Percentiles rank a stretch among this genome's conserved stretches.
These are phyloP conservation scores for Apiospora arundinis DNA, from an alignment of 2,329 filamentous ascomycete species.

Conservation along the genomic window DNA sequence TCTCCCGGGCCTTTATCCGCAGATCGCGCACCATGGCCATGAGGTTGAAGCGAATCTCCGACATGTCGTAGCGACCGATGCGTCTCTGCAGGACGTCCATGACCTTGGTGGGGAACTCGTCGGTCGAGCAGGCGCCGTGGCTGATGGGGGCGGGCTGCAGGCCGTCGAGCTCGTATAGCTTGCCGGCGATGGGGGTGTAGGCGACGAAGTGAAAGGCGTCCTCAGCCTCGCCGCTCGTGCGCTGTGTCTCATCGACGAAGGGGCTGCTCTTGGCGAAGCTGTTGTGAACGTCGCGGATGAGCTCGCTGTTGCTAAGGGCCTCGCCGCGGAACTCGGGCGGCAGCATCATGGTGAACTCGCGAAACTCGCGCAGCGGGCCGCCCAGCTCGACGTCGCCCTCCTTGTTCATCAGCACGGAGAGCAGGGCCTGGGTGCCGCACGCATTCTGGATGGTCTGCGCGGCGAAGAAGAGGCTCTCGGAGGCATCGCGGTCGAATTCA, in stretches of 20 bases:
- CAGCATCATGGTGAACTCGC: slow-evolving; percentile 85
- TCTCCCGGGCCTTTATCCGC: slow-evolving; percentile 75
- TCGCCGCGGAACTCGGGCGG: slow-evolving; percentile 74
- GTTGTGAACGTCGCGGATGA: slow-evolving; percentile 84
- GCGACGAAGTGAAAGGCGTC: slow-evolving; percentile 98
- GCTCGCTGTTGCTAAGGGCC: slow-evolving; percentile 66
- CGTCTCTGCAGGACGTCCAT: slow-evolving; percentile 86
- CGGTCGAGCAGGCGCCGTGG: slow-evolving; percentile 76
- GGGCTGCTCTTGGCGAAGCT: slow-evolving; percentile 87
- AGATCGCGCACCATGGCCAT: slow-evolving; percentile 90
- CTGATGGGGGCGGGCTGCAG: slow-evolving; percentile 91
- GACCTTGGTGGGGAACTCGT: slow-evolving; percentile 78
- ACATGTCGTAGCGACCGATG: slow-evolving; percentile 81
- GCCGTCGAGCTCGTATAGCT: slow-evolving; percentile 92
- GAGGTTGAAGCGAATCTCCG: slow-evolving; percentile 95
- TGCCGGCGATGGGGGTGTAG: slow-evolving; percentile 81
- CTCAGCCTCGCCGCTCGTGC: slow-evolving; percentile 74
- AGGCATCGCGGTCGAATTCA: slow-evolving; percentile 75
- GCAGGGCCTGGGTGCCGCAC: slow-evolving; percentile 93
- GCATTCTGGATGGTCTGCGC: slow-evolving; percentile 98
- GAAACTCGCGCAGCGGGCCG: slow-evolving; percentile 74
- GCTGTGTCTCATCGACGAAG: slow-evolving; percentile 89
- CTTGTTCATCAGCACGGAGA: slow-evolving; percentile 91
- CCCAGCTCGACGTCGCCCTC: slow-evolving; percentile 72
- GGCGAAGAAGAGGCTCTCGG: slow-evolving; percentile 88